A percentile compares a stretch with the other conserved stretches of the same genome.
Conservation (phyloP, 2,329 filamentous ascomycete genomes). For the Chaetomiaceae sp. region DNA sequence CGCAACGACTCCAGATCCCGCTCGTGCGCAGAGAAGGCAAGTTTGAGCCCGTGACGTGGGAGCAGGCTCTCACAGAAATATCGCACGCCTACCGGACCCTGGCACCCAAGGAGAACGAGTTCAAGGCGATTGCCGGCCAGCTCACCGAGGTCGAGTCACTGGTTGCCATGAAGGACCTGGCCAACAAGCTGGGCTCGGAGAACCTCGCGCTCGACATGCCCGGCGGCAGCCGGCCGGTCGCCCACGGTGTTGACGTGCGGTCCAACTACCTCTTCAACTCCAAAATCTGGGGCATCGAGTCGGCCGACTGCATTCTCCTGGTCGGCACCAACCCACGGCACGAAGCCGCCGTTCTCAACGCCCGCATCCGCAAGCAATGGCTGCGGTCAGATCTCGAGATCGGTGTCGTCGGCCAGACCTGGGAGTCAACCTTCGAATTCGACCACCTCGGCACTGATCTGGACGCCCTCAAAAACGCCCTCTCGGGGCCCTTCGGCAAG, state of each 20-base stretch:
- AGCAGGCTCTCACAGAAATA: slow-evolving; percentile 88
- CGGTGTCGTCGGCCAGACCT: slow-evolving; percentile 82
- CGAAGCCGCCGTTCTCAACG: slow-evolving; percentile 91
- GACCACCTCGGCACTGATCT: slow-evolving; percentile 80
- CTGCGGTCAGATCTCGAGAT: slow-evolving; percentile 90
- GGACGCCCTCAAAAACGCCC: slow-evolving; percentile 73
- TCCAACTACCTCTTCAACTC: slow-evolving; percentile 98
- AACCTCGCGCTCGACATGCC: slow-evolving; percentile 92
- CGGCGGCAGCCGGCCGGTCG: slow-evolving; percentile 72
- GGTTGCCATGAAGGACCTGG: slow-evolving; percentile 93
- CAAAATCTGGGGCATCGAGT: slow-evolving; percentile 85
- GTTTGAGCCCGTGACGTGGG: slow-evolving; percentile 90
- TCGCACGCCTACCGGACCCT: slow-evolving; percentile 71
- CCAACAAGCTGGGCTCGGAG: slow-evolving; percentile 93
- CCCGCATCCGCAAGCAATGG: slow-evolving; percentile 97
- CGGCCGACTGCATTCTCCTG: slow-evolving; percentile 85
- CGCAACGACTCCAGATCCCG: slow-evolving; percentile 88
- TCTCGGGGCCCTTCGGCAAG: slow-evolving; percentile 85
- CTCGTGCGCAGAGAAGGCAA: slow-evolving; percentile 82
- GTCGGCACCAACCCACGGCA: slow-evolving; percentile 93
- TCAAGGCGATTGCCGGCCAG: slow-evolving; percentile 90
- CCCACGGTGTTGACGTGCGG: slow-evolving; percentile 88
- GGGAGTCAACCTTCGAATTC: slow-evolving; percentile 92
- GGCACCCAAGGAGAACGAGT: slow-evolving; percentile 82
- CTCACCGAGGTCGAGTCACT: slow-evolving; percentile 88